Base-by-base conservation (phyloP, 2,329 filamentous ascomycete species). In the Rhynchosporium agropyri region DNA sequence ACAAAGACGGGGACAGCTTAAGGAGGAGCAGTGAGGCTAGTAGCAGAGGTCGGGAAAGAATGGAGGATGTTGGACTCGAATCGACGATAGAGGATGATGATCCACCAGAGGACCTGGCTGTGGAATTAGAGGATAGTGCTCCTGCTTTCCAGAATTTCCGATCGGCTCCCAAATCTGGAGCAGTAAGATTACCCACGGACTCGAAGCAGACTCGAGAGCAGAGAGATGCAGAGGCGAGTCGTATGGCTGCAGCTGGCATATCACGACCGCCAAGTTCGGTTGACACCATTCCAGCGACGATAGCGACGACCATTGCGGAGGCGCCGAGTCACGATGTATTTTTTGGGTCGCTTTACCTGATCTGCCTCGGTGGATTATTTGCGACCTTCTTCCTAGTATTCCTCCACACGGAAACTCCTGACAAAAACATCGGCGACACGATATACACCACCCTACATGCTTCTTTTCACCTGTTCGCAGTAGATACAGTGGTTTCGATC, bases 401-500 rank as follows among this genome's bases (percentile, higher is more conserved):
- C 80, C 82, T 99, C 46, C 92, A 98, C 74, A 98, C 94, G 1
- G 86, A 90, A 20, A 80, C 88, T 0, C 89, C 90, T 4, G 79
- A 79, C 59, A 81, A 82, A 60, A 90, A 90, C 0, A 84, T 96
- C 62, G 94, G 93, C 13, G 95, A 99, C 76, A 97, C 94, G 1
- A 92, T 99, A 63, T 99, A 99, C 76, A 92, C 90, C 13, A 92
- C 91, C 4, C 79, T 99, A 42, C 89, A 90, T 70, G 87, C 88
- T 57, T 97, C 93, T 0, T 95, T 96, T 72, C 89, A 95, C 73
- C 88, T 98, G 68, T 86, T 99, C 48, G 90, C 91, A 1, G 86
- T 95, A 58, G 96, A 98, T 77, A 98, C 95, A 0, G 76, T 98
- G 20, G 88, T 97, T n/a, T 90, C 95, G 0, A 81, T 97, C 45